A percentile compares a stretch with the other conserved stretches of the same genome.
phyloP scores from a whole-genome alignment of 345 rosid genomes.

The Euphorbia peplus region DNA sequence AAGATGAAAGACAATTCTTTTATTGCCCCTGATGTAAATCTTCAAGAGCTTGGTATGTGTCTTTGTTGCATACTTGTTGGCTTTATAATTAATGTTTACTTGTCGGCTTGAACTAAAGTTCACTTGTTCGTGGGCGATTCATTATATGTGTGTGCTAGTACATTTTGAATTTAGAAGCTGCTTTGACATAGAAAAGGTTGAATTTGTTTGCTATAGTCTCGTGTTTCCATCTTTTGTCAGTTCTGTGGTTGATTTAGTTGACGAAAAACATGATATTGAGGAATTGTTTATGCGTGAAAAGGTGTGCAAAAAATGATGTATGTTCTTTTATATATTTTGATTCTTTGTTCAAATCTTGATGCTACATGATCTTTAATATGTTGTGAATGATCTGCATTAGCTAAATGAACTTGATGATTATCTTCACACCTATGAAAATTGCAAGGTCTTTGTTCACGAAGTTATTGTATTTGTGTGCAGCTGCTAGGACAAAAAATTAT shows the following conservation, averaged over 20 bases:
- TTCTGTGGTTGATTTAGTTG: no score
- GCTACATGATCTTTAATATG: neutral
- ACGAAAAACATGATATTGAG: no score
- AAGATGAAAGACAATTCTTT: slow-evolving; percentile 98
- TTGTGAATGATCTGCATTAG: neutral
- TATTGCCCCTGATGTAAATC: slow-evolving; percentile 79
- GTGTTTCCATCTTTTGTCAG: no score
- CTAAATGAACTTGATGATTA: neutral
- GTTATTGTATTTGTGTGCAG: slow-evolving; percentile 38
- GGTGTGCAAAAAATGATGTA: neutral
- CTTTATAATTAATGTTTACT: neutral
- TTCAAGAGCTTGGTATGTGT: slow-evolving; percentile 80
- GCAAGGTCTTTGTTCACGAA: neutral
- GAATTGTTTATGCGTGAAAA: neutral
- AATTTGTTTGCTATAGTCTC: no score
- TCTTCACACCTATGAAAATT: neutral
- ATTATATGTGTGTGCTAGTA: no score
- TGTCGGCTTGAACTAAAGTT: neutral
- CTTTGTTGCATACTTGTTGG: slow-evolving; percentile 12
- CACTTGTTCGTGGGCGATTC: neutral
- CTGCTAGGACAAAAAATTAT: slow-evolving; percentile 94
- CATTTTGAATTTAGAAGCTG: no score
- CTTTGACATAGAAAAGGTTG: no score
- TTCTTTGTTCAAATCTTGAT: neutral
- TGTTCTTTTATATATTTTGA: neutral